phyloP scores from a whole-genome alignment of 2,329 filamentous ascomycete genomes.

The Colletotrichum caudatum region DNA sequence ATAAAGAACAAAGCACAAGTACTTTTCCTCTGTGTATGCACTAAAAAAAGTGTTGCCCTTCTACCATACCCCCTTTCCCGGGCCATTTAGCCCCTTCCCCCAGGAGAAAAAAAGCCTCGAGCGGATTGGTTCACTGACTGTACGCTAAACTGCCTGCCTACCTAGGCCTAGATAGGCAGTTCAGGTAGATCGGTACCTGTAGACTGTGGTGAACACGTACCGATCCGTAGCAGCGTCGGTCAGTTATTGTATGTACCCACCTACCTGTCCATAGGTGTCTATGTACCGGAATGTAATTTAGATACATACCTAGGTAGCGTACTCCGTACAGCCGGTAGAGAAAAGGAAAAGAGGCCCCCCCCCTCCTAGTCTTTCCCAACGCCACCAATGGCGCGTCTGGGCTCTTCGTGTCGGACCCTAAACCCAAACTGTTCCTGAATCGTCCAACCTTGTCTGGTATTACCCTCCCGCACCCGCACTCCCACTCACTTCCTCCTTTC shows the following conservation, averaged over 20 bases:
- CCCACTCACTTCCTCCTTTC: conserved; percentile 19
- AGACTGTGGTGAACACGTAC: too few relatives aligned
- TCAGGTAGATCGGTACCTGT: too few relatives aligned
- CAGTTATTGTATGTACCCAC: neutral
- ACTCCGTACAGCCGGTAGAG: conserved; percentile 8
- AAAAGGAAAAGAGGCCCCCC: conserved; percentile 10
- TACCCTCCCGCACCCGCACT: conserved; percentile 37
- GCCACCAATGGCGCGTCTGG: conserved; percentile 32
- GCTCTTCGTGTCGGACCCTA: conserved; percentile 39
- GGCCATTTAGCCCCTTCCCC: neutral
- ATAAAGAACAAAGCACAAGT: neutral
- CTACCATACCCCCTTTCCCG: neutral
- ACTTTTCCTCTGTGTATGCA: neutral
- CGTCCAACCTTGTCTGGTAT: conserved; percentile 41
- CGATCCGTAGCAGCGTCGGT: too few relatives aligned
- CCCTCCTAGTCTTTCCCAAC: conserved; percentile 1
- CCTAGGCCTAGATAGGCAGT: too few relatives aligned
- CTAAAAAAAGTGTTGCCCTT: neutral
- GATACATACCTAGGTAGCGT: too few relatives aligned
- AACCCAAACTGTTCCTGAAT: conserved; percentile 42
- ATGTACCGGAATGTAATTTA: neutral
- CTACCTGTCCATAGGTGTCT: neutral
- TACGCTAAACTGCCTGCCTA: too few relatives aligned
- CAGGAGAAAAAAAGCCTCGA: conserved; percentile 11
- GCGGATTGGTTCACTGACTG: conserved; percentile 7